A percentile compares a stretch with the other conserved stretches of the same genome.
Evolutionary conservation across 805 yeast species (phyloP).

Genomic region (Pichia exigua): DNA sequence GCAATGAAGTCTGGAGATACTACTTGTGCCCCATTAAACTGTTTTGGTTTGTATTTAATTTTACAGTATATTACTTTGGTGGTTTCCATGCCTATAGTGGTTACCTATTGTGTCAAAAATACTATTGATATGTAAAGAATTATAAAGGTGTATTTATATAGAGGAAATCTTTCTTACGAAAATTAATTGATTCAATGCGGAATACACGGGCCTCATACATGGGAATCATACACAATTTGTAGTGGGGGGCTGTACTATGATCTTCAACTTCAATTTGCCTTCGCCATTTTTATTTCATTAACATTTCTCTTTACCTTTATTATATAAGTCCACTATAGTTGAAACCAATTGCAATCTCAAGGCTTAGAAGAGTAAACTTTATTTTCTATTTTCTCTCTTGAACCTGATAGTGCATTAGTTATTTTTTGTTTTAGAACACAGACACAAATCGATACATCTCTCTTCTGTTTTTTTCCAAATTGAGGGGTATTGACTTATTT

Average conservation of each 20-base stretch:
- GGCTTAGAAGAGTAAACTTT: too few relatives aligned
- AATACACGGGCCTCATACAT: neutral
- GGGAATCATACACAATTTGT: neutral
- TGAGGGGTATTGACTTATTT: constrained; percentile 1
- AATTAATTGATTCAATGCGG: neutral
- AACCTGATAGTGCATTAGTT: neutral
- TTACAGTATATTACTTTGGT: constrained; percentile 40
- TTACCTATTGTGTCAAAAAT: constrained; percentile 33
- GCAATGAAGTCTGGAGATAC: constrained; percentile 43
- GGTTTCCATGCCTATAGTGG: constrained; percentile 43
- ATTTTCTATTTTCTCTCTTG: neutral
- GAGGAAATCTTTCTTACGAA: neutral
- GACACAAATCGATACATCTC: neutral
- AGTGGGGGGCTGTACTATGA: too few relatives aligned
- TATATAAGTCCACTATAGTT: too few relatives aligned
- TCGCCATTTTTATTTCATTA: too few relatives aligned
- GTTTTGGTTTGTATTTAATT: constrained; percentile 44
- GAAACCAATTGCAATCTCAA: too few relatives aligned
- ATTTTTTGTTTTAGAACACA: neutral
- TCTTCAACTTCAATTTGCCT: too few relatives aligned
- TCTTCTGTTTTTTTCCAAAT: neutral
- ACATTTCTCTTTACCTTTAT: too few relatives aligned
- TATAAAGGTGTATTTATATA: neutral
- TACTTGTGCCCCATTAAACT: constrained; percentile 41
- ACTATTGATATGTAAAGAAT: constrained; percentile 17